Evolutionary conservation across 129 eudicot genomes (phyloP).

Genomic region (Chrysanthemum lavandulifolium): DNA sequence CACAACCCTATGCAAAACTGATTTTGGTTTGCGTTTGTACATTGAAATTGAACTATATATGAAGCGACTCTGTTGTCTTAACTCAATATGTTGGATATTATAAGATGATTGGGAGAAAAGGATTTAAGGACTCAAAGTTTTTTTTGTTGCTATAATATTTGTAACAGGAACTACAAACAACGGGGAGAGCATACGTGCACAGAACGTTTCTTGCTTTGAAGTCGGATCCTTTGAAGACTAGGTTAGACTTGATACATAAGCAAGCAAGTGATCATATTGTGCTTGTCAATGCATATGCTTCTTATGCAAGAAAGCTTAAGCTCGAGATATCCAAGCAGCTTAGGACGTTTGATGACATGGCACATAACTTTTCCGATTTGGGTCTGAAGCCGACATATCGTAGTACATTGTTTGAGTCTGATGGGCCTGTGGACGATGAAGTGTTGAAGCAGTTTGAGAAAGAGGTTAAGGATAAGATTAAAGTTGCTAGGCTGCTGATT

Average conservation of each 20-base stretch:
- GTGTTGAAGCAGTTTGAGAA: conserved; percentile 85
- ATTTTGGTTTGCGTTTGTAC: too few relatives aligned
- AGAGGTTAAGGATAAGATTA: conserved; percentile 89
- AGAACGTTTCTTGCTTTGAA: conserved; percentile 64
- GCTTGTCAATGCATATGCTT: conserved; percentile 67
- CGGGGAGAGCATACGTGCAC: conserved; percentile 63
- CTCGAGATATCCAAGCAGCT: conserved; percentile 67
- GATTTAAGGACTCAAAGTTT: conserved; percentile 1
- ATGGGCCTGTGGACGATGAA: conserved; percentile 86
- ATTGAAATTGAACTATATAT: too few relatives aligned
- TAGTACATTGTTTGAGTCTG: conserved; percentile 52
- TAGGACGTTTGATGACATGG: conserved; percentile 57
- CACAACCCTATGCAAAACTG: too few relatives aligned
- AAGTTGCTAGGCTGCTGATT: conserved; percentile 70
- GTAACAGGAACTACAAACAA: conserved; percentile 42
- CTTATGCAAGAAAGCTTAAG: conserved; percentile 73
- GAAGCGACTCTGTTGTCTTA: neutral
- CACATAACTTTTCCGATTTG: conserved; percentile 47
- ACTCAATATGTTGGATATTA: neutral
- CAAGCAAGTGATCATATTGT: conserved; percentile 70
- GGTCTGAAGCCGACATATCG: conserved; percentile 52
- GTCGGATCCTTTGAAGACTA: conserved; percentile 70
- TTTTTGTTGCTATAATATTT: neutral
- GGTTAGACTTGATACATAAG: conserved; percentile 60
- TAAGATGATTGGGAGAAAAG: neutral